Base-by-base conservation (phyloP, 768 basidiomycete genomes). In the Tricholoma bakamatsutake region DNA sequence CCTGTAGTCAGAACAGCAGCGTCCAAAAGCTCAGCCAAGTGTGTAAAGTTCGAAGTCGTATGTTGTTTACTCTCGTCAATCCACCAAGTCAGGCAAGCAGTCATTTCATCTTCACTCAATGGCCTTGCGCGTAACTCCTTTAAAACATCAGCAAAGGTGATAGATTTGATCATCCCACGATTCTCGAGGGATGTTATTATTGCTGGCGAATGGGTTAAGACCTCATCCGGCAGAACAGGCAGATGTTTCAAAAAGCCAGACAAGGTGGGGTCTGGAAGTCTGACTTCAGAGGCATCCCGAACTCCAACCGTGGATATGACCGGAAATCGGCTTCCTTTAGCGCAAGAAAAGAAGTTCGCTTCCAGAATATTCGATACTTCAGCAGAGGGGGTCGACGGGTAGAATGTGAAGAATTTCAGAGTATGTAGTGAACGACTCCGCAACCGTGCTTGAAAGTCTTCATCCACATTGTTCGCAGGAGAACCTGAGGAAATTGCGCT, bases 81-180 rank as follows among this genome's bases (percentile, higher is more conserved):
- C 90, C 94, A 94, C 96, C 97, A 98, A 55, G 82, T 82, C 59
- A 98, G 72, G 68, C 90, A 93, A 2, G 83, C 84, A n/a, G 87
- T 66, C 71, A 89, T 85, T 64, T 98, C 91, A 5, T 74, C 71
- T 64, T 90, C 81, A 4, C 68, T 66, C 24, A 99, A 76, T 4
- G 93, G 87, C 13, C 89, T 76, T 5, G 77, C 69, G 11, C 80
- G 79, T 13, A 99, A 76, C 65, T 96, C 90, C 37, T 76, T 72
- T 40, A 98, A 72, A 13, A 98, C 88, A 67, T 98, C 97, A 27
- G 80, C 73, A 62, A 96, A 90, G 0, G 82, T 81, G 55, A 96
- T 87, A 12, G 83, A 74, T 51, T 83, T 83, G 17, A 98, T 76
- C 70, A 93, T 72, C 3, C 80, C 81, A 40, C 83, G 76, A 35